Evolutionary conservation across 805 yeast species (phyloP), one percentile per base, ranked within the genome.

Genomic region (Saccharomyces kudriavzevii): DNA sequence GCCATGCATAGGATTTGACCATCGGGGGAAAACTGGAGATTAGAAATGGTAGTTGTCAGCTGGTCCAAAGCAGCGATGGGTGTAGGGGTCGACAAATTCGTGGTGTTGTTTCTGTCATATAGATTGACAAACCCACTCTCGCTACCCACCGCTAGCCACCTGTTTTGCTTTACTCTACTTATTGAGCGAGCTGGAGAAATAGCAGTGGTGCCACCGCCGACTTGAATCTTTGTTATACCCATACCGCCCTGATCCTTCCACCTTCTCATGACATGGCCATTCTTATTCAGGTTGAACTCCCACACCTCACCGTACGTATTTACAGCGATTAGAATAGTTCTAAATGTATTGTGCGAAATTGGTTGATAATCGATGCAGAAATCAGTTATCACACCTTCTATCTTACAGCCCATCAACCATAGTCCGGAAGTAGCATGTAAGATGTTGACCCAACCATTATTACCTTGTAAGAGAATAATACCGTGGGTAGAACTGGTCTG

Each of bases 191-290:
- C 58, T n/a, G 70, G 65, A 35, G 64, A 63, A 35, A 60, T 51
- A 9, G 68, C 56, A 49, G 60, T 69, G 4, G 70, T 62, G 40
- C 72, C 73, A 50, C 90, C 90, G 13, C 95, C 95, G 24, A 88
- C 70, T 51, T 82, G 83, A 25, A 94, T 71, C 55, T 77, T 80
- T 1, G 98, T 90, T 51, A 89, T 81, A 24, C 96, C 96, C 30
- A 87, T 77, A 28, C 96, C 96, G 20, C 91, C 84, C 48, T 83
- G 85, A 67, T 94, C 99, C 47, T 77, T 77, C 98, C 98, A 94
- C 63, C 82, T 81, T 54, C 77, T 75, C 2, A 78, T 52, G 17
- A 89, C 77, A 57, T 78, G 73, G 25, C 70, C 70, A 40, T 80
- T 77, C 2, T 71, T 69, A 4, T 70, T 71, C 48, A 82, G 65